Conservation (phyloP, 2,329 filamentous ascomycete genomes). For the Diaporthe sp. region DNA sequence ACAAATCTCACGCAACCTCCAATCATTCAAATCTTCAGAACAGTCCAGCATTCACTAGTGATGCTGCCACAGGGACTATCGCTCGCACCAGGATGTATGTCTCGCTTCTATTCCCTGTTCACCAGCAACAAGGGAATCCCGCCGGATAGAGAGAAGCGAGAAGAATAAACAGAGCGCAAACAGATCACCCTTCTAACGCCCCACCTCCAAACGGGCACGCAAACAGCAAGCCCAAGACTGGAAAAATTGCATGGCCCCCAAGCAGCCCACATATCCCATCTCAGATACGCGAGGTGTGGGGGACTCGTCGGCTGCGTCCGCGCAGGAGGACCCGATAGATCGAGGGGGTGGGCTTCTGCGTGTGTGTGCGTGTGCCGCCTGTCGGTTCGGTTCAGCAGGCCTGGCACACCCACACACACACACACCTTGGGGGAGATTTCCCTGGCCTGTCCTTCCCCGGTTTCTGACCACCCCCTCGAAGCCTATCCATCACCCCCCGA, state of each 20-base stretch:
- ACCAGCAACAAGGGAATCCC: background rate
- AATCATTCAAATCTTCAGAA: background rate
- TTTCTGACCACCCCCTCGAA: conserved; percentile 18
- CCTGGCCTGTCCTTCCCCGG: background rate
- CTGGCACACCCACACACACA: too few relatives aligned
- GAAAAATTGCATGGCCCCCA: conserved; percentile 18
- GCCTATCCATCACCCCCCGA: background rate
- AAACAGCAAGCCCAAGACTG: background rate
- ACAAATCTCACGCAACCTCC: background rate
- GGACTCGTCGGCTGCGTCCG: conserved; percentile 24
- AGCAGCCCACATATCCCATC: conserved; percentile 15
- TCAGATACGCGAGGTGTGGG: conserved; percentile 29
- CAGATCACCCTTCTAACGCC: too few relatives aligned
- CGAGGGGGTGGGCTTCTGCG: background rate
- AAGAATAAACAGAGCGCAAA: background rate
- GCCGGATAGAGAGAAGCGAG: background rate
- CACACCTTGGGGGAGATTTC: conserved; percentile 4
- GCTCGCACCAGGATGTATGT: background rate
- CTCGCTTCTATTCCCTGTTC: background rate
- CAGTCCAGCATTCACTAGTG: background rate
- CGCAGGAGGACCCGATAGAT: conserved; percentile 18
- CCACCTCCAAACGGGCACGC: background rate
- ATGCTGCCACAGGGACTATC: background rate
- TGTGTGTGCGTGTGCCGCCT: background rate
- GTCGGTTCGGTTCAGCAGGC: background rate